These are phyloP conservation scores for Aleurites moluccanus DNA, from an alignment of 441 rosid genomes.

Conservation along the genomic window DNA sequence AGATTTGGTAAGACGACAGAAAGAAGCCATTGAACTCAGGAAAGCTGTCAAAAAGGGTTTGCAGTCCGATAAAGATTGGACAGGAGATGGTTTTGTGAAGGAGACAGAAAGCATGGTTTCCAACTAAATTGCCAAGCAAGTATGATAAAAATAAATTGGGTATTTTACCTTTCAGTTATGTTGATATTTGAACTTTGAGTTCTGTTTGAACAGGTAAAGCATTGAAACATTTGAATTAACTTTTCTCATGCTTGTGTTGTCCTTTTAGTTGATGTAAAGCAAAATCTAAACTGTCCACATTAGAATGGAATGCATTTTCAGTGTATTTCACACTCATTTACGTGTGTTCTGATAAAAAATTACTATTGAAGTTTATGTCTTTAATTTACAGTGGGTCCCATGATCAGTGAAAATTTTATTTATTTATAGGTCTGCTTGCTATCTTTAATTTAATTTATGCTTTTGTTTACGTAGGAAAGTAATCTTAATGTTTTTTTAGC, in stretches of 20 bases:
- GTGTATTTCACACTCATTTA: no score
- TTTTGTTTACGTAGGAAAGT: no score
- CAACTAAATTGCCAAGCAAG: conserved; percentile 39
- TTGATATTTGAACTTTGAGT: not conserved
- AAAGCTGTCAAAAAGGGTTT: conserved; percentile 71
- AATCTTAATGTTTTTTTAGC: no score
- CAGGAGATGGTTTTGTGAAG: conserved; percentile 91
- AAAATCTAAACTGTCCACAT: not conserved
- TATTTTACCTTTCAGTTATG: not conserved
- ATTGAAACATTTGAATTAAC: not conserved
- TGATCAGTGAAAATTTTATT: no score
- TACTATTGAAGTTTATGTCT: no score
- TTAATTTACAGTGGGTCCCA: no score
- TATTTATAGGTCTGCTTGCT: no score
- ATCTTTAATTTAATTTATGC: no score
- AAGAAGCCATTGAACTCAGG: conserved; percentile 73
- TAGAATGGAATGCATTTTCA: not conserved
- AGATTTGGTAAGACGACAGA: conserved; percentile 75
- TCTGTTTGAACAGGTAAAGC: not conserved
- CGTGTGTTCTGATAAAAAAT: no score
- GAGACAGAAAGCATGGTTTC: conserved; percentile 98
- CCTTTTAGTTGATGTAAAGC: not conserved
- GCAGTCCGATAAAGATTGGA: conserved; percentile 97
- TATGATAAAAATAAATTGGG: conserved; percentile 13
- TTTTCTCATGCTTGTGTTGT: not conserved